Conservation (phyloP, 2,329 filamentous ascomycete genomes). For the Davidsoniella virescens region DNA sequence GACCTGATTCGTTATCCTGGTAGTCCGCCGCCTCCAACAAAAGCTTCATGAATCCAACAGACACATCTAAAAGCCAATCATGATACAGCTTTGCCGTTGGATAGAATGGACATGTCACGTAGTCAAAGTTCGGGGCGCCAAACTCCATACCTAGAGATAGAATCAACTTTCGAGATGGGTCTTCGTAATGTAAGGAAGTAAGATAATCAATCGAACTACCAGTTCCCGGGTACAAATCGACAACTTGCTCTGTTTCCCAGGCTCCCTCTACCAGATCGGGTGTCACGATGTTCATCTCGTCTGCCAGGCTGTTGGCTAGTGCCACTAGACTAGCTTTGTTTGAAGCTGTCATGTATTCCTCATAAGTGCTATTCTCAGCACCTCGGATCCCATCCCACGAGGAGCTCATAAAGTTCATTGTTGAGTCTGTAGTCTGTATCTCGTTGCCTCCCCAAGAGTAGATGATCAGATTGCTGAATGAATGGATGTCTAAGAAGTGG, state of each 20-base stretch:
- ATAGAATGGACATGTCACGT: slow-evolving; percentile 26
- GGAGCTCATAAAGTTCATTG: slow-evolving; percentile 36
- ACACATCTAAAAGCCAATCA: slow-evolving; percentile 28
- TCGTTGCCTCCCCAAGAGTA: slow-evolving; percentile 43
- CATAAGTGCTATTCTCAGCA: slow-evolving; percentile 24
- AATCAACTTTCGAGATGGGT: slow-evolving; percentile 22
- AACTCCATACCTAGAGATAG: slow-evolving; percentile 32
- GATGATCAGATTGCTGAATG: slow-evolving; percentile 33
- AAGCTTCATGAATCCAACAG: slow-evolving; percentile 32
- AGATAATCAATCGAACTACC: slow-evolving; percentile 32
- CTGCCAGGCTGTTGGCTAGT: slow-evolving; percentile 25
- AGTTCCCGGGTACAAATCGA: slow-evolving; percentile 29
- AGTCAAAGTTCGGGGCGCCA: slow-evolving; percentile 22
- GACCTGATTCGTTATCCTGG: no score
- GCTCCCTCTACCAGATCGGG: background rate
- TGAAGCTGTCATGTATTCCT: slow-evolving; percentile 27
- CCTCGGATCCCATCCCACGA: slow-evolving; percentile 36
- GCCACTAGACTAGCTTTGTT: slow-evolving; percentile 19
- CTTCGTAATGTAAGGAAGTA: slow-evolving; percentile 27
- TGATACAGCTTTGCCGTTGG: slow-evolving; percentile 27
- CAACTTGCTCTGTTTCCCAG: slow-evolving; percentile 25
- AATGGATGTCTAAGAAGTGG: slow-evolving; percentile 45
- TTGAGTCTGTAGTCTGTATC: slow-evolving; percentile 27
- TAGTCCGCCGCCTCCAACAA: slow-evolving; percentile 19
- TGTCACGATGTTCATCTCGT: slow-evolving; percentile 13